Base-by-base conservation (phyloP, 2,329 filamentous ascomycete species). In the Apiospora sp. region DNA sequence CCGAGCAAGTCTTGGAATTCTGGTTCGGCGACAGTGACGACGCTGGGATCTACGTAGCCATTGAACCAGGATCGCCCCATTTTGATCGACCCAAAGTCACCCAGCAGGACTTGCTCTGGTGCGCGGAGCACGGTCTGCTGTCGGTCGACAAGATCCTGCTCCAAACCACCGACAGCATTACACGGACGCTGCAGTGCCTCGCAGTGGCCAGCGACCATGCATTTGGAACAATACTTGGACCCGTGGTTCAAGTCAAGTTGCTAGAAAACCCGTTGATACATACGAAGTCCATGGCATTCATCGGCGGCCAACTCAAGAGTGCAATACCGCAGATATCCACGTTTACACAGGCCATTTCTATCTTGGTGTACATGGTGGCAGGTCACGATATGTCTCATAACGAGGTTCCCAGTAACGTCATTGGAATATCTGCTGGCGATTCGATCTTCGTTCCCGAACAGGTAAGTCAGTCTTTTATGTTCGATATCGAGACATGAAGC, bases 341-440 rank as follows among this genome's bases (percentile, higher is more conserved):
- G 5, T 34, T 30, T 7, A 58, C 51, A 4, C 24, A 58, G 13
- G 24, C 51, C 27, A 58, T 58, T 1, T 58, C 51, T 2, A 30
- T 30, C 8, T 13, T 34, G 4, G 12, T 58, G 5, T 58, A 58
- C 13, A 58, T 58, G 51, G 27, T 58, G 13, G 27, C 51, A 19
- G 51, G 51, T 16, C 24, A 71, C 24, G 30, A 61, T 24, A 19
- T 71, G 12, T 4, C 16, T 27, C n/a, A 22, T 7, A 0, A 4
- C 1, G 6, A 34, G 2, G 30, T 46, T 5, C 37, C 58, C 6
- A 16, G 19, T 5, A 71, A 71, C 22, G n/a, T 71, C 1, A 43
- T 67, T n/a, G 70, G 70, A 34, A 27, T 71, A 41, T 64, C 51
- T 16, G 37, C 27, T 41, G 70, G 70, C 8, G 54, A 71, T 44